phyloP scores from a whole-genome alignment of 2,329 filamentous ascomycete species.

The Penicillium sp. region DNA sequence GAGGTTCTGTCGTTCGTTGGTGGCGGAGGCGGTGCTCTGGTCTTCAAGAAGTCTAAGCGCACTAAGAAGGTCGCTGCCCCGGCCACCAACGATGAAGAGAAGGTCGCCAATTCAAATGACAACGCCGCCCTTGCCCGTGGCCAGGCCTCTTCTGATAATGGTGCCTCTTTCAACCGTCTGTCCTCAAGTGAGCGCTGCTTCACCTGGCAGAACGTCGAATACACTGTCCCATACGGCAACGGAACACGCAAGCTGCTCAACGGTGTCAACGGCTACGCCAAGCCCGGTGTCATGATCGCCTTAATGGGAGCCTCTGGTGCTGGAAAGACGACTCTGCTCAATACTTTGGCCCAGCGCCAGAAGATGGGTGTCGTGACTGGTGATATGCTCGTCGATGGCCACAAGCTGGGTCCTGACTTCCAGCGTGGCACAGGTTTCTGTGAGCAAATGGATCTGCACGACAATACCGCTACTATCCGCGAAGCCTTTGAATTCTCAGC shows the following conservation, averaged over 20 bases:
- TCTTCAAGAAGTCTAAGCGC: constrained; percentile 62
- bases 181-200: constrained; percentile 56
- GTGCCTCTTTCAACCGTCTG: constrained; percentile 36
- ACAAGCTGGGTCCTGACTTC: constrained; percentile 53
- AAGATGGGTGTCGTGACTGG: constrained; percentile 56
- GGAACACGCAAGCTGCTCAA: constrained; percentile 56
- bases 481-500: constrained; percentile 63
- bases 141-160: constrained; percentile 22
- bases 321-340: constrained; percentile 74
- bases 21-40: constrained; percentile 57
- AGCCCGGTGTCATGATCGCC: constrained; percentile 70
- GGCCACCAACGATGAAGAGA: constrained; percentile 51
- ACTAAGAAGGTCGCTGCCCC: constrained; percentile 48
- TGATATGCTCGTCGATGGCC: constrained; percentile 63
- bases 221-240: constrained; percentile 62
- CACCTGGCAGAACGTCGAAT: constrained; percentile 63
- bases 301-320: constrained; percentile 74
- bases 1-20: constrained; percentile 58
- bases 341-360: constrained; percentile 66
- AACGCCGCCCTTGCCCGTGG: constrained; percentile 25
- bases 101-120: constrained; percentile 30
- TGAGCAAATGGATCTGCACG: constrained; percentile 64
- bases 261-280: constrained; percentile 65
- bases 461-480: constrained; percentile 57
- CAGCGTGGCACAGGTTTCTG: constrained; percentile 63